Percentiles rank a stretch among this genome's conserved stretches.
Conservation (phyloP, 192 early-diverging fungal species). For the Coemansia asiatica region DNA sequence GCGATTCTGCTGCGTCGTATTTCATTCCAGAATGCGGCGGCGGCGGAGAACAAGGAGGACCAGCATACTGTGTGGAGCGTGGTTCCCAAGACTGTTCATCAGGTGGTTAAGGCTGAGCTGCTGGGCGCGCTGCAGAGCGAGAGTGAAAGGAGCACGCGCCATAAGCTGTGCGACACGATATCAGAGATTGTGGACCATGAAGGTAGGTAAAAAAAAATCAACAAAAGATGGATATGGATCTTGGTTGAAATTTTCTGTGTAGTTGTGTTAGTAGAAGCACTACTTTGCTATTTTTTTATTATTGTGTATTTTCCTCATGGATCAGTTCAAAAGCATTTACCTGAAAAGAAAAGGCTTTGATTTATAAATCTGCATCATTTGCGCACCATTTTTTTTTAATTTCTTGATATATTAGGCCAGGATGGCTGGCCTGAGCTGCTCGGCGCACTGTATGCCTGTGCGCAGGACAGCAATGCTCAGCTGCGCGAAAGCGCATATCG, state of each 20-base stretch:
- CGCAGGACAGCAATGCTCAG: conserved; percentile 69
- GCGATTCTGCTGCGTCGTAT: conserved; percentile 70
- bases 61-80: conserved; percentile 71
- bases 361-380: too few relatives aligned
- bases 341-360: too few relatives aligned
- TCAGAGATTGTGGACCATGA: conserved; percentile 76
- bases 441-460: conserved; percentile 76
- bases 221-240: too few relatives aligned
- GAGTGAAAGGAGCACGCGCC: conserved; percentile 67
- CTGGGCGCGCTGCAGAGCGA: conserved; percentile 79
- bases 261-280: conserved; percentile 7
- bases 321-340: too few relatives aligned
- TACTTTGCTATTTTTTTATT: too few relatives aligned
- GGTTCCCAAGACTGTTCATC: conserved; percentile 64
- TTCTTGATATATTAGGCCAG: too few relatives aligned
- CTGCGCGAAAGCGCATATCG: conserved; percentile 88
- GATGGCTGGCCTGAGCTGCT: conserved; percentile 78
- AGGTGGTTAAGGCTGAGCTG: conserved; percentile 73
- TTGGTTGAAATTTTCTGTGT: not conserved
- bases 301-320: too few relatives aligned
- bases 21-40: conserved; percentile 51
- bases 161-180: conserved; percentile 94
- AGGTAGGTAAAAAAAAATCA: conserved; percentile 41
- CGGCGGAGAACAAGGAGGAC: conserved; percentile 52
- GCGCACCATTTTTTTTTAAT: too few relatives aligned